Conservation (phyloP, 78 protist genomes). For the Chrysochromulina parva region DNA sequence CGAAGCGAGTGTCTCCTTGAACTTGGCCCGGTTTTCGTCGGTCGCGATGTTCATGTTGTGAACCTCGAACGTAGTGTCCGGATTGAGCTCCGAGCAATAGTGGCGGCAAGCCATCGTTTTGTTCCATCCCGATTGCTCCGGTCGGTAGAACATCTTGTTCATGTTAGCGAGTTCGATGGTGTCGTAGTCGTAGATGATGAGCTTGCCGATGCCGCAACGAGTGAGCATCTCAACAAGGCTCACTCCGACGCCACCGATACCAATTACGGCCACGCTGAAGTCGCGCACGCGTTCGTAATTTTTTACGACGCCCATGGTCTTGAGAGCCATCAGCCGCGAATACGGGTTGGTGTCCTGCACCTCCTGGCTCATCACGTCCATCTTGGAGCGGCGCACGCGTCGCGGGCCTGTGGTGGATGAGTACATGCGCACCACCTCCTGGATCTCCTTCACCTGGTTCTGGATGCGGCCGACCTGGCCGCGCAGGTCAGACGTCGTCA, state of each 20-base stretch:
- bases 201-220: slow-evolving; percentile 94
- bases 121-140: slow-evolving; percentile 83
- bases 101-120: slow-evolving; percentile 35
- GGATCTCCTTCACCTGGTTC: slow-evolving; percentile 31
- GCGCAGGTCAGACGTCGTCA: neutral
- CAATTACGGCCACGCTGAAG: slow-evolving; percentile 73
- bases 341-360: slow-evolving; percentile 67
- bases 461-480: slow-evolving; percentile 10
- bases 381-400: slow-evolving; percentile 7
- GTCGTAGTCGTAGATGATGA: slow-evolving; percentile 91
- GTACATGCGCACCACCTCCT: slow-evolving; percentile 23
- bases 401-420: slow-evolving; percentile 9
- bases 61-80: slow-evolving; percentile 80
- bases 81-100: slow-evolving; percentile 72
- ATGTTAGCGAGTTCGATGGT: slow-evolving; percentile 93
- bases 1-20: slow-evolving; percentile 45
- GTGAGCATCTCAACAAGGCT: slow-evolving; percentile 93
- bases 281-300: slow-evolving; percentile 66
- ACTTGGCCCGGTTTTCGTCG: slow-evolving; percentile 60
- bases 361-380: neutral
- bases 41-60: slow-evolving; percentile 79
- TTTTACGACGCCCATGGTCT: slow-evolving; percentile 1
- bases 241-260: slow-evolving; percentile 84
- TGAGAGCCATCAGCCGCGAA: slow-evolving; percentile 11
- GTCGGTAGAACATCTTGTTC: slow-evolving; percentile 89